Conservation (phyloP, 2,329 filamentous ascomycete species). For the Ophiostoma ips region DNA sequence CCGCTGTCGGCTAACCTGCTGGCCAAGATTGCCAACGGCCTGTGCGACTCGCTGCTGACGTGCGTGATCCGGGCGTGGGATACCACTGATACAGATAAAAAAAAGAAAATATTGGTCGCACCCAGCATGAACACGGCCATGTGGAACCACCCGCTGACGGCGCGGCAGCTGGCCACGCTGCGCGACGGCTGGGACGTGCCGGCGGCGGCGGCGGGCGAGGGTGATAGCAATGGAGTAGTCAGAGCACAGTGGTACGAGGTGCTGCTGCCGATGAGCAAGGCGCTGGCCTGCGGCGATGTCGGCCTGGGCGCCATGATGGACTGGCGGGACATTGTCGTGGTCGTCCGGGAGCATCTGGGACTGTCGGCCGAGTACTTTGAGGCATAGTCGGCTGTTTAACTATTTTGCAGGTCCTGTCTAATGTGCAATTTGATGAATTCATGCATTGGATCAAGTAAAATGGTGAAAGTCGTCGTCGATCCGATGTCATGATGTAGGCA, state of each 20-base stretch:
- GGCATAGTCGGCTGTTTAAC: neutral
- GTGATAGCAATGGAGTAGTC: neutral
- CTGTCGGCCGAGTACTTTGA: constrained; percentile 13
- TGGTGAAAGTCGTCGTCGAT: too few species aligned
- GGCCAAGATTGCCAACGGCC: constrained; percentile 66
- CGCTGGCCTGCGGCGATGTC: constrained; percentile 70
- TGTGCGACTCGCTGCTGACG: constrained; percentile 64
- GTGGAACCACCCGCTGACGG: constrained; percentile 77
- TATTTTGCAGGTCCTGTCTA: too few species aligned
- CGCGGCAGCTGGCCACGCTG: constrained; percentile 53
- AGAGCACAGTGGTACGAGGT: constrained; percentile 49
- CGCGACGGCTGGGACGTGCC: constrained; percentile 58
- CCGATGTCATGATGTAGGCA: too few species aligned
- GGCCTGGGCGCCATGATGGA: constrained; percentile 73
- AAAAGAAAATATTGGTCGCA: constrained; percentile 60
- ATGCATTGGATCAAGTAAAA: too few species aligned
- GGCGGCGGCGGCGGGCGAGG: constrained; percentile 5
- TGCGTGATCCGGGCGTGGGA: constrained; percentile 80
- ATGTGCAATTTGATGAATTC: too few species aligned
- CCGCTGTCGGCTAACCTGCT: constrained; percentile 75
- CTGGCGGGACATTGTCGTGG: constrained; percentile 59
- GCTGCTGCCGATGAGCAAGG: constrained; percentile 55
- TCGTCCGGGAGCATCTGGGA: constrained; percentile 42
- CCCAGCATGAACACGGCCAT: constrained; percentile 74
- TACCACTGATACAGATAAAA: constrained; percentile 46